These are phyloP conservation scores for Schwanniomyces yamadae DNA, from an alignment of 805 yeast genomes.

Conservation along the genomic window DNA sequence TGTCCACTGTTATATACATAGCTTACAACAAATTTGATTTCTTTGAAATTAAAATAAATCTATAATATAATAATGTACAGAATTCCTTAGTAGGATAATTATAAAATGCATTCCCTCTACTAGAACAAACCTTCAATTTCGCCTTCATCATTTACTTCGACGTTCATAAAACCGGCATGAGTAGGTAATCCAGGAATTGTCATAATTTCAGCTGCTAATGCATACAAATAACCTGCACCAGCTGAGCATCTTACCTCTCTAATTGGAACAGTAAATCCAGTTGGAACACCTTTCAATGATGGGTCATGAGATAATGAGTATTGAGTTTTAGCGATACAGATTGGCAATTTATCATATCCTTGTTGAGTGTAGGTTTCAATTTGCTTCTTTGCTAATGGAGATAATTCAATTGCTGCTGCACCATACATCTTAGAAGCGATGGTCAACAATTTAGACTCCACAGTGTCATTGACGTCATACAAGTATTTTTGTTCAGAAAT, in stretches of 20 bases:
- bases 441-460: slow-evolving; percentile 73
- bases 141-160: slow-evolving; percentile 86
- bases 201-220: slow-evolving; percentile 94
- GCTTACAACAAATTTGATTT: no score
- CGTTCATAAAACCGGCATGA: slow-evolving; percentile 95
- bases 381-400: slow-evolving; percentile 77
- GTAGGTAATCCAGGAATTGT: slow-evolving; percentile 98
- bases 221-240: slow-evolving; percentile 96
- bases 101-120: slow-evolving; percentile 3
- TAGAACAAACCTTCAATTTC: slow-evolving; percentile 91
- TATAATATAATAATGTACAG: slow-evolving; percentile 4
- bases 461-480: slow-evolving; percentile 68
- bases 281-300: slow-evolving; percentile 88
- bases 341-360: slow-evolving; percentile 88
- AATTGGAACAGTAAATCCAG: slow-evolving; percentile 90
- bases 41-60: neutral
- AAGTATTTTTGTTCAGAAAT: slow-evolving; percentile 47
- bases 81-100: slow-evolving; percentile 1
- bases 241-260: slow-evolving; percentile 91
- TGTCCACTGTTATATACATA: neutral
- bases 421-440: slow-evolving; percentile 93
- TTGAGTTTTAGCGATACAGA: slow-evolving; percentile 97
- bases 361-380: slow-evolving; percentile 79
- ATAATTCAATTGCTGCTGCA: slow-evolving; percentile 78
- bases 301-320: slow-evolving; percentile 96